phyloP scores from a whole-genome alignment of 495 filamentous ascomycete species.

The Penicillium roqueforti region DNA sequence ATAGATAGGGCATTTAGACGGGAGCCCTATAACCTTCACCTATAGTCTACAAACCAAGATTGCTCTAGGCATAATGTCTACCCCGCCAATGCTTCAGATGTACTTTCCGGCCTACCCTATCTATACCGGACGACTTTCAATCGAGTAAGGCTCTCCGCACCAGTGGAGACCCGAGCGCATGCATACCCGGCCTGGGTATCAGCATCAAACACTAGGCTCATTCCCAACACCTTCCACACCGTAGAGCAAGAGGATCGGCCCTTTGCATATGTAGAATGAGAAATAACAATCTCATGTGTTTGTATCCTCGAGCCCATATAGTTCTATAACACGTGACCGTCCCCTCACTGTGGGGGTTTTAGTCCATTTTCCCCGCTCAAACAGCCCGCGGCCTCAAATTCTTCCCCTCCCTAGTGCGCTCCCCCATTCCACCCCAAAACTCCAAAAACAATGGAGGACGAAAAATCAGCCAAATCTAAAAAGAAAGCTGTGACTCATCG shows the following conservation, averaged over 20 bases:
- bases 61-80: background rate
- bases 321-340: constrained; percentile 31
- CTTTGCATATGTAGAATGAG: background rate
- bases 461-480: constrained; percentile 40
- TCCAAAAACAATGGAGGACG: constrained; percentile 39
- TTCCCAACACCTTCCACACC: background rate
- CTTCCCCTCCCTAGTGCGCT: constrained; percentile 26
- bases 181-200: background rate
- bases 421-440: constrained; percentile 34
- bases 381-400: constrained; percentile 21
- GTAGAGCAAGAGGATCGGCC: background rate
- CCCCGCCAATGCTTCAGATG: background rate
- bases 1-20: background rate
- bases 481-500: constrained; percentile 44
- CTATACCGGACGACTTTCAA: background rate
- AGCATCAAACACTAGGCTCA: background rate
- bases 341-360: constrained; percentile 30
- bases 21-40: background rate
- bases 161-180: constrained; percentile 7
- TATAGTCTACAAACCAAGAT: background rate
- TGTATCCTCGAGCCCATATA: background rate
- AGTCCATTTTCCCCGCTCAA: constrained; percentile 37
- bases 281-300: background rate
- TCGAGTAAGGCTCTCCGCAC: constrained; percentile 4
- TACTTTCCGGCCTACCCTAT: background rate